Percentiles rank a stretch among this genome's conserved stretches.
These are phyloP conservation scores for Silene noctiflora DNA, from an alignment of 179 eudicot species.

Conservation along the genomic window DNA sequence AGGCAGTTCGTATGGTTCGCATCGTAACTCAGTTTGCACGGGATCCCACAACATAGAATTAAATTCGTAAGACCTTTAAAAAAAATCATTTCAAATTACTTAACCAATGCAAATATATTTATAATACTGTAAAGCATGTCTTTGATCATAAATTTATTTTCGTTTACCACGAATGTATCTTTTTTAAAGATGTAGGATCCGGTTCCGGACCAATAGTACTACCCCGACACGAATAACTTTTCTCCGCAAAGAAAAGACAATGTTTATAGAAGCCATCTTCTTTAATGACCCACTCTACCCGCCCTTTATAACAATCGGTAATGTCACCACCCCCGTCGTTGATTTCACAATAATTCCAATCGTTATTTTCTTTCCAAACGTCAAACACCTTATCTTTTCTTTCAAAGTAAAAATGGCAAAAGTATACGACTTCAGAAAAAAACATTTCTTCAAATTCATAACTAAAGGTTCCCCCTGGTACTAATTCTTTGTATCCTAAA, in stretches of 20 bases:
- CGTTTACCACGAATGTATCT: not conserved
- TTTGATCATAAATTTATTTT: not conserved
- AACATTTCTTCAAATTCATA: not conserved
- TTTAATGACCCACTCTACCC: not conserved
- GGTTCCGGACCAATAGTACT: not conserved
- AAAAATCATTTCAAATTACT: too few species aligned
- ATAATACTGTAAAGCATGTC: not conserved
- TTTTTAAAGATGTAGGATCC: not conserved
- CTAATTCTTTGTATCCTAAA: not conserved
- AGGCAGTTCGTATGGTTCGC: too few species aligned
- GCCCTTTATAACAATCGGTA: not conserved
- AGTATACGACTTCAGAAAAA: not conserved
- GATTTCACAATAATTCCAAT: not conserved
- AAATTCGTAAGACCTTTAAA: too few species aligned
- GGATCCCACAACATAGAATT: too few species aligned
- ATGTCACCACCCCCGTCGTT: not conserved
- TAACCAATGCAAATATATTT: too few species aligned
- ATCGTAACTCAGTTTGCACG: too few species aligned
- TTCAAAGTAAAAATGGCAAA: not conserved
- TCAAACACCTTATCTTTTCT: not conserved
- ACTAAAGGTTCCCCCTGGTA: not conserved
- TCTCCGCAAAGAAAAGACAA: not conserved
- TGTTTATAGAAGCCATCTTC: constrained; percentile 3
- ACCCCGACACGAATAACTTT: not conserved
- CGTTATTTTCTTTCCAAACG: not conserved